These are phyloP conservation scores for Boletus sp. DNA, from an alignment of 768 basidiomycete species.

Conservation along the genomic window DNA sequence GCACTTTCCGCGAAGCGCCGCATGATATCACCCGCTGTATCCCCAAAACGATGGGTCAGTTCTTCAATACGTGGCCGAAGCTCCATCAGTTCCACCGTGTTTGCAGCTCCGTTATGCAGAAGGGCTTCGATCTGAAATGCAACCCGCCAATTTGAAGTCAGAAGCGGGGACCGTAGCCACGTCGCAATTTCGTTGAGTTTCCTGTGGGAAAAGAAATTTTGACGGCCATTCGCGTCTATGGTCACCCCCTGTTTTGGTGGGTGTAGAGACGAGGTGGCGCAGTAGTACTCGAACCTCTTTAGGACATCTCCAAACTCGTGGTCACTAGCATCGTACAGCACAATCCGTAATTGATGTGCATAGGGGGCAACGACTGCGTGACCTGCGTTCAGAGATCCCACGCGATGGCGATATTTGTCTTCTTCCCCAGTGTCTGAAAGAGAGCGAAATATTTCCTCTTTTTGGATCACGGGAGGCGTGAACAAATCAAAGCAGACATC, in stretches of 20 bases:
- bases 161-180: slow-evolving; percentile 43
- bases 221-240: slow-evolving; percentile 46
- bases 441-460: slow-evolving; percentile 54
- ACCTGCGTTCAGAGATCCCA: slow-evolving; percentile 54
- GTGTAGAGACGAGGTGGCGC: slow-evolving; percentile 46
- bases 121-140: slow-evolving; percentile 78
- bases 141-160: slow-evolving; percentile 47
- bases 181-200: slow-evolving; percentile 44
- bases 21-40: slow-evolving; percentile 47
- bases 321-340: slow-evolving; percentile 51
- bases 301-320: slow-evolving; percentile 32
- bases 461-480: slow-evolving; percentile 63
- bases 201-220: slow-evolving; percentile 49
- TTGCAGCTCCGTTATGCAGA: slow-evolving; percentile 58
- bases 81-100: slow-evolving; percentile 51
- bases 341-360: slow-evolving; percentile 64
- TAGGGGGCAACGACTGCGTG: slow-evolving; percentile 65
- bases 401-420: slow-evolving; percentile 51
- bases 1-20: slow-evolving; percentile 52
- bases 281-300: slow-evolving; percentile 50
- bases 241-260: slow-evolving; percentile 31
- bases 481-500: slow-evolving; percentile 67
- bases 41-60: slow-evolving; percentile 35
- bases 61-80: slow-evolving; percentile 44
- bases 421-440: slow-evolving; percentile 34